Base-by-base conservation (phyloP, 2,329 filamentous ascomycete genomes). In the Claviceps sp. region DNA sequence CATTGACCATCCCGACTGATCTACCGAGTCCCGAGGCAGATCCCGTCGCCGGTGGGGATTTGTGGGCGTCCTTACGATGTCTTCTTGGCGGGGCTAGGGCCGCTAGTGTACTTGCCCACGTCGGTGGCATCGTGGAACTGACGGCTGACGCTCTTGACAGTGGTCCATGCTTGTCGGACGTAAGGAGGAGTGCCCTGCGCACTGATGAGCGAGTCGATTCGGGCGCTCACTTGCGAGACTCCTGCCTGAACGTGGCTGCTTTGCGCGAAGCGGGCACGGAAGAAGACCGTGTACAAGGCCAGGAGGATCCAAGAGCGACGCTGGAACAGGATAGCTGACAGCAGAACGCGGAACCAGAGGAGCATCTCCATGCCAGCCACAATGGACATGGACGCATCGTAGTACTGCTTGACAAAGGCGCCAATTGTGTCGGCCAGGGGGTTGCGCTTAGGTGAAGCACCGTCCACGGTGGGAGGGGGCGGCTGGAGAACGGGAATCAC, bases 331-430 rank as follows among this genome's bases (percentile, higher is more conserved):
- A 97, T 71, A 56, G 88, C 88, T 37, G 87, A 85, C 51, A 89
- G 71, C 48, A 94, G 65, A 52, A 98, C 73, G 63, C 93, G 88
- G 69, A 86, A 73, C 84, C 90, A 94, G 55, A 97, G 81, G 42
- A 79, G 71, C 59, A 97, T 88, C 74, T 98, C 93, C 54, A 98
- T 86, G 47, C 77, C 74, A 40, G 91, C 86, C 37, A 98, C 93
- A 55, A 97, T 75, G 53, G 86, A 87, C 93, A 98, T 98, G 70
- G 88, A 95, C 55, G 81, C 73, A 67, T 98, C 93, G 67, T 98
- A 98, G 79, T 97, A 96, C 67, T 89, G 82, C 82, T 97, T 97
- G 68, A 98, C 89, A 63, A 98, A 98, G 62, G 78, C 78, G 60
- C 89, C 89, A 67, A 98, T 95, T 60, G 77, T 79, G 56, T 96